These are phyloP conservation scores for Karstenula rhodostoma DNA, from an alignment of 2,329 filamentous ascomycete genomes.

Conservation along the genomic window DNA sequence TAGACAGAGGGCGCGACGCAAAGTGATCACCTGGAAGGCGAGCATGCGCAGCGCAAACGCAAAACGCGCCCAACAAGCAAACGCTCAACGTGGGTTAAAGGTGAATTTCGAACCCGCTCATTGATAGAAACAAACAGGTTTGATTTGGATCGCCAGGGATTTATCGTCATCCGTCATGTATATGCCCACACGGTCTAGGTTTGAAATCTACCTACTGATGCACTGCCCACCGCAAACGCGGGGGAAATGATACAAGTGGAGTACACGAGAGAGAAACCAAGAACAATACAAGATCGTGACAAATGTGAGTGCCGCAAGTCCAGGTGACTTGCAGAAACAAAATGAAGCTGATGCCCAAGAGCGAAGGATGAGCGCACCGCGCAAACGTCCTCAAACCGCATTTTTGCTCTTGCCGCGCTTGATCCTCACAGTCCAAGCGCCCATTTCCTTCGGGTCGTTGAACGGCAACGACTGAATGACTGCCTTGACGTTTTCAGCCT, in stretches of 20 bases:
- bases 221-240: background rate
- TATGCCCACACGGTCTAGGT: background rate
- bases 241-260: background rate
- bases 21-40: background rate
- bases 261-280: background rate
- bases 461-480: background rate
- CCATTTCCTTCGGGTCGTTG: constrained; percentile 1
- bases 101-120: background rate
- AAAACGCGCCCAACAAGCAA: background rate
- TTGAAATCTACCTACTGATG: background rate
- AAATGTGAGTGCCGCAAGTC: background rate
- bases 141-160: background rate
- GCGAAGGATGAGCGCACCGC: background rate
- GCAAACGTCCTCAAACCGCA: background rate
- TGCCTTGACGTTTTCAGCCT: background rate
- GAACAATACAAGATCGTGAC: background rate
- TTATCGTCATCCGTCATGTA: background rate
- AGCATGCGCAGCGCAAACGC: background rate
- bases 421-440: constrained; percentile 3
- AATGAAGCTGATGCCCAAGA: background rate
- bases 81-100: background rate
- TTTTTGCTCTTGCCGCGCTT: background rate
- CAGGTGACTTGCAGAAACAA: background rate
- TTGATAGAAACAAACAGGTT: background rate
- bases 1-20: background rate